Conservation (phyloP, 2,329 filamentous ascomycete species). For the Hypoxylon sp. region DNA sequence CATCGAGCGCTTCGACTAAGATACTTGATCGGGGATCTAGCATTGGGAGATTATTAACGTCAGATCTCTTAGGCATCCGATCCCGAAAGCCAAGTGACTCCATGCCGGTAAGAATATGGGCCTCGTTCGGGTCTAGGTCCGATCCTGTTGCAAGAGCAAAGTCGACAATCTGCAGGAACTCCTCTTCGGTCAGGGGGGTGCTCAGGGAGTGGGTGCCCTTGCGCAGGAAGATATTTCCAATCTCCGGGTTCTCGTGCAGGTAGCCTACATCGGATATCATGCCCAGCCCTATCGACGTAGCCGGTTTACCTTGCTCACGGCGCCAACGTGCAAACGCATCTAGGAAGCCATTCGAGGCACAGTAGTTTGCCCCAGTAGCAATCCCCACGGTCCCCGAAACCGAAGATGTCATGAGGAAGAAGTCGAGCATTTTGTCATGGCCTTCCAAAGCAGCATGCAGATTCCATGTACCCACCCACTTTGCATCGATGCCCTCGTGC, state of each 20-base stretch:
- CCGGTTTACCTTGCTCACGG: constrained; percentile 38
- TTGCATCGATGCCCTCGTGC: constrained; percentile 40
- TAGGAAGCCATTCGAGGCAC: constrained; percentile 47
- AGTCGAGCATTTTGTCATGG: constrained; percentile 46
- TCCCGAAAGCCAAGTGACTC: constrained; percentile 37
- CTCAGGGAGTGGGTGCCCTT: constrained; percentile 35
- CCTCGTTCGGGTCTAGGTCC: constrained; percentile 13
- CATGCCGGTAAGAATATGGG: constrained; percentile 41
- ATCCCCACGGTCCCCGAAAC: constrained; percentile 45
- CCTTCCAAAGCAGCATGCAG: constrained; percentile 37
- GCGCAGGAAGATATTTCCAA: constrained; percentile 30
- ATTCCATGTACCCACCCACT: constrained; percentile 39
- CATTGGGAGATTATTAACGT: constrained; percentile 4
- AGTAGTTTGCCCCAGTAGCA: constrained; percentile 47
- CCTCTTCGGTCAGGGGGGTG: constrained; percentile 34
- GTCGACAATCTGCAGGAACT: constrained; percentile 40
- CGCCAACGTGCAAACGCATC: constrained; percentile 48
- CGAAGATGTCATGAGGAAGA: constrained; percentile 45
- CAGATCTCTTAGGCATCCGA: constrained; percentile 35
- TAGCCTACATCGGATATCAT: constrained; percentile 49
- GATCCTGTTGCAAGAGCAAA: constrained; percentile 32
- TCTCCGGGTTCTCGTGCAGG: constrained; percentile 43
- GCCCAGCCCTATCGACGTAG: constrained; percentile 37
- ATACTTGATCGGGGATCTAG: constrained; percentile 36
- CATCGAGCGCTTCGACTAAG: constrained; percentile 23